phyloP scores from a whole-genome alignment of 2,329 filamentous ascomycete species.

The Paraphaeosphaeria sporulosa region DNA sequence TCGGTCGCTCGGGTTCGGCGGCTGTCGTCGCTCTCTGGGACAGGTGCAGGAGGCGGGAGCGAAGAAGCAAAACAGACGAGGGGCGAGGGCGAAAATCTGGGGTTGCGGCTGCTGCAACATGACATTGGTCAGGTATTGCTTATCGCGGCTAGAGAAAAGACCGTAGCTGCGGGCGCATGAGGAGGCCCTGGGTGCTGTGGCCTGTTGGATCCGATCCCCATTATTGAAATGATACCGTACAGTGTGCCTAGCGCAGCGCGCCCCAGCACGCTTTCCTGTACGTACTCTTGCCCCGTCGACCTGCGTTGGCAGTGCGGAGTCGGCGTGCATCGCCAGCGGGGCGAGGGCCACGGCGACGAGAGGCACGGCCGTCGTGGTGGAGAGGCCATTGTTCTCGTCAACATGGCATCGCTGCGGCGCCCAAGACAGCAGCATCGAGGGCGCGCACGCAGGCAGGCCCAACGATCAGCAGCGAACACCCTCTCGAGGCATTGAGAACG shows the following conservation, averaged over 20 bases:
- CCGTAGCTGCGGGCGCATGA: conserved; percentile 1
- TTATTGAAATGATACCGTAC: neutral
- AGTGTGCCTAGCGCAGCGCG: neutral
- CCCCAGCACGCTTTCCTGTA: too few species aligned
- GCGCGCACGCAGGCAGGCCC: too few species aligned
- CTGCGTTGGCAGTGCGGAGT: neutral
- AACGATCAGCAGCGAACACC: neutral
- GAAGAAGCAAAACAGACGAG: conserved; percentile 34
- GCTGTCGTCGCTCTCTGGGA: neutral
- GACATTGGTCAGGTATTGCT: conserved; percentile 10
- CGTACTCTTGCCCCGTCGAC: neutral
- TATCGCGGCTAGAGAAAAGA: conserved; percentile 30
- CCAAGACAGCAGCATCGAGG: too few species aligned
- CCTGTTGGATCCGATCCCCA: neutral
- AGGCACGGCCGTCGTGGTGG: too few species aligned
- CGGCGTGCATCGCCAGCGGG: too few species aligned
- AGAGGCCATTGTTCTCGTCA: too few species aligned
- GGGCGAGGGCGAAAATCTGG: conserved; percentile 34
- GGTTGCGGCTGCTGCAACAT: conserved; percentile 27
- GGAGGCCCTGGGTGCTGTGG: neutral
- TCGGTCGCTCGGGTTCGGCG: conserved; percentile 8
- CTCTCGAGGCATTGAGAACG: neutral
- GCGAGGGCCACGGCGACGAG: too few species aligned
- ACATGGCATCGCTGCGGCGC: too few species aligned
- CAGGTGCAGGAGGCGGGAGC: conserved; percentile 26